Conservation (phyloP, 139 green algal genomes). For the Gonium pectorale region DNA sequence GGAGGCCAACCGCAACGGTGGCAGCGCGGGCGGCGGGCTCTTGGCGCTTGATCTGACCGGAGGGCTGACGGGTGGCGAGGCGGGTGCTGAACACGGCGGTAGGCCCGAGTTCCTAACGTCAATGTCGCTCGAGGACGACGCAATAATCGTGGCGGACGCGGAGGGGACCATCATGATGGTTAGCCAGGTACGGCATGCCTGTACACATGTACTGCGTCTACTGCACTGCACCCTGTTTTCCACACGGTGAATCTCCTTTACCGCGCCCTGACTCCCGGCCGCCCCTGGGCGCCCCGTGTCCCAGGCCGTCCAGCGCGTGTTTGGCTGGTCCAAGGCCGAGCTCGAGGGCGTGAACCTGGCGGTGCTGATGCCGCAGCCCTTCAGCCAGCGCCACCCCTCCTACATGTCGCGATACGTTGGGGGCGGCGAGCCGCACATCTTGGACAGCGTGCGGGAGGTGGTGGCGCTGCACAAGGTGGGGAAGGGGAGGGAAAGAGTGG, state of each 20-base stretch:
- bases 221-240: not conserved
- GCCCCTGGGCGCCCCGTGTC: not conserved
- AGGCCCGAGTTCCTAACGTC: constrained; percentile 40
- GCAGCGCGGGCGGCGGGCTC: not conserved
- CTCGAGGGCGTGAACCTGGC: constrained; percentile 49
- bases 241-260: not conserved
- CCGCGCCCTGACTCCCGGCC: not conserved
- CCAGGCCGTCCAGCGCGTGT: constrained; percentile 32
- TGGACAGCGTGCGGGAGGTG: constrained; percentile 58
- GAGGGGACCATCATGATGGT: constrained; percentile 55
- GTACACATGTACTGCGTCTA: not conserved
- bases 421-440: constrained; percentile 50
- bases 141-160: constrained; percentile 48
- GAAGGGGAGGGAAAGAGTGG: not conserved
- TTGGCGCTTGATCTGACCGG: constrained; percentile 20
- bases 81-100: not conserved
- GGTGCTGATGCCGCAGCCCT: constrained; percentile 57
- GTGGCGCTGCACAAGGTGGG: constrained; percentile 54
- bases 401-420: constrained; percentile 52
- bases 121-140: constrained; percentile 52
- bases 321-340: constrained; percentile 52
- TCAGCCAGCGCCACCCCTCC: constrained; percentile 41
- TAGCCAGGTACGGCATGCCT: not conserved
- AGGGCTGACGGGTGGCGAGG: not conserved
- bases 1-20: constrained; percentile 36